phyloP scores from a whole-genome alignment of 495 filamentous ascomycete species.

The Tetracladium setigerum region DNA sequence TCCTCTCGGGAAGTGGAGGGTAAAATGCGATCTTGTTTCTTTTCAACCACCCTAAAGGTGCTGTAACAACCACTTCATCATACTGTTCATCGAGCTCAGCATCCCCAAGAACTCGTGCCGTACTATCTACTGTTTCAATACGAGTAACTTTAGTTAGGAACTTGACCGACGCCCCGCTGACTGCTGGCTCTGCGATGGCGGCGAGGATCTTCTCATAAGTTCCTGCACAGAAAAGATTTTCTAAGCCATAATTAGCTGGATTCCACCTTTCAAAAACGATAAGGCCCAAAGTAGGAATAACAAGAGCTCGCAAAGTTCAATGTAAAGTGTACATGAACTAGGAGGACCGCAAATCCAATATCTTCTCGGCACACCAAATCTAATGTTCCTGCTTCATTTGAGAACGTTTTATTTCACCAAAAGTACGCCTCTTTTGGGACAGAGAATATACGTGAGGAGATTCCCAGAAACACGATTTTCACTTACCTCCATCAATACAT shows the following conservation, averaged over 20 bases:
- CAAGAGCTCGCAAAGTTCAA: not conserved
- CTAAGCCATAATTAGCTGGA: slow-evolving; percentile 31
- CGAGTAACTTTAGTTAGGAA: slow-evolving; percentile 48
- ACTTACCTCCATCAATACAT: slow-evolving; percentile 78
- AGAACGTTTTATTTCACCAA: too few species aligned
- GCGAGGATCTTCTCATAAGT: slow-evolving; percentile 76
- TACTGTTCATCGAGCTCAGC: slow-evolving; percentile 49
- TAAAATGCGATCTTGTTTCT: slow-evolving; percentile 60
- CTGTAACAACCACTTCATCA: slow-evolving; percentile 81
- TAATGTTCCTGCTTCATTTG: too few species aligned
- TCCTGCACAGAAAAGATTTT: slow-evolving; percentile 80
- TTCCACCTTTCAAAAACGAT: slow-evolving; percentile 1
- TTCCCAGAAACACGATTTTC: not conserved
- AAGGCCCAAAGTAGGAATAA: not conserved
- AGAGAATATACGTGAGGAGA: too few species aligned
- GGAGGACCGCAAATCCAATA: too few species aligned
- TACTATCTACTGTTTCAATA: slow-evolving; percentile 34
- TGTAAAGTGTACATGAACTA: not conserved
- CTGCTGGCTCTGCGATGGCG: slow-evolving; percentile 54
- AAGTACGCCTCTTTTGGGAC: too few species aligned
- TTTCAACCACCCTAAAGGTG: slow-evolving; percentile 86
- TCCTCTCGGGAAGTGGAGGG: slow-evolving; percentile 57
- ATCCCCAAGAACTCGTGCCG: slow-evolving; percentile 46
- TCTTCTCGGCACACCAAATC: not conserved
- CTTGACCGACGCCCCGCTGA: slow-evolving; percentile 54